A percentile compares a stretch with the other conserved stretches of the same genome.
Conservation (phyloP, 371 early-diverging fungal species). For the Hamiltosporidium magnivora region DNA sequence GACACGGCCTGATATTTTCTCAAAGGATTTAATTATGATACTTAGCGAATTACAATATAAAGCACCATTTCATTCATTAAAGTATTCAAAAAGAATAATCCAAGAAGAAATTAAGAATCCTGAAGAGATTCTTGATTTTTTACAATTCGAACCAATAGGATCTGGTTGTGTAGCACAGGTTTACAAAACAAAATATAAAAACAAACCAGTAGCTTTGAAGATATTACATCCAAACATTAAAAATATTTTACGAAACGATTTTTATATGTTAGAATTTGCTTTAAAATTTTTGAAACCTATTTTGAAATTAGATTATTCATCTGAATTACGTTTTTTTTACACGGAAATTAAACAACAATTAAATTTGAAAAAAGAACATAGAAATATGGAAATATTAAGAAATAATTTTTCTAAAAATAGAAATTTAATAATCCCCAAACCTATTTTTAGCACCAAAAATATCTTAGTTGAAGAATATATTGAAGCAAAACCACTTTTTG, state of each 20-base stretch:
- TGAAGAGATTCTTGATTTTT: neutral
- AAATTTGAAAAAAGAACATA: constrained; percentile 27
- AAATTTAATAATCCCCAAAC: constrained; percentile 22
- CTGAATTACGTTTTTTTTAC: neutral
- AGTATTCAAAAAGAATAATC: neutral
- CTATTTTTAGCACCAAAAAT: constrained; percentile 18
- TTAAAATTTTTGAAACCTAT: constrained; percentile 4
- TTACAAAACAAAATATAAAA: constrained; percentile 9
- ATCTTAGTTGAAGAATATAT: constrained; percentile 22
- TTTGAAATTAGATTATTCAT: neutral
- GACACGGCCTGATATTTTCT: constrained; percentile 24
- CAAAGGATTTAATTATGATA: neutral
- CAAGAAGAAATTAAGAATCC: neutral
- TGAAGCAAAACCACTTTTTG: neutral
- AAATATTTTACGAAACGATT: constrained; percentile 1
- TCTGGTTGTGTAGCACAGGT: constrained; percentile 37
- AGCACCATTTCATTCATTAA: constrained; percentile 16
- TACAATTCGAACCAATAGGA: constrained; percentile 9
- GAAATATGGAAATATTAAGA: constrained; percentile 14
- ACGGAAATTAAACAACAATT: constrained; percentile 13
- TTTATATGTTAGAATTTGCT: neutral
- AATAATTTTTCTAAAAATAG: constrained; percentile 7
- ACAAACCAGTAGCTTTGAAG: constrained; percentile 22
- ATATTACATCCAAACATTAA: constrained; percentile 14
- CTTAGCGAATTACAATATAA: constrained; percentile 12